A percentile compares a stretch with the other conserved stretches of the same genome.
Evolutionary conservation across 2,329 filamentous ascomycete species (phyloP).

Genomic region (Trichoderma cornu-damae): DNA sequence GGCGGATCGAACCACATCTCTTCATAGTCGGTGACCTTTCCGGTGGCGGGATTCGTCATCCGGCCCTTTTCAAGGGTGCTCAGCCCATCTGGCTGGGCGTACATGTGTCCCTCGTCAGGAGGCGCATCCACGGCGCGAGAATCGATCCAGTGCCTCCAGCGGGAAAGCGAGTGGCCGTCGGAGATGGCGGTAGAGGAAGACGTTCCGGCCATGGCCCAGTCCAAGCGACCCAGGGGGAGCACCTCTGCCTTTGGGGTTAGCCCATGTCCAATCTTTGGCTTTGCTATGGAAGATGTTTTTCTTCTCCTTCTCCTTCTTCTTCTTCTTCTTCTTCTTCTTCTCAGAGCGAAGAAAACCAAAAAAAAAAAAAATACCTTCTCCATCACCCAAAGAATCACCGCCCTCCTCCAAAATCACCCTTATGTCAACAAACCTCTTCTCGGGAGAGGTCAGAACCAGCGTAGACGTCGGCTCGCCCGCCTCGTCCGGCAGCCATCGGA

Average conservation of each 20-base stretch:
- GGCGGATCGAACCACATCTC: slow-evolving; percentile 58
- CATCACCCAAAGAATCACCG: not conserved
- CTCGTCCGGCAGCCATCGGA: slow-evolving; percentile 51
- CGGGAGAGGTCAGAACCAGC: slow-evolving; percentile 57
- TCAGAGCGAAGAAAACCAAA: too few species aligned
- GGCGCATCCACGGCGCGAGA: slow-evolving; percentile 40
- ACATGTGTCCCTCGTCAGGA: slow-evolving; percentile 54
- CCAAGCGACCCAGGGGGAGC: slow-evolving; percentile 38
- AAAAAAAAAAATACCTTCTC: not conserved
- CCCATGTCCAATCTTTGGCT: too few species aligned
- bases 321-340: too few species aligned
- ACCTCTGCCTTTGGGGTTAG: slow-evolving; percentile 10
- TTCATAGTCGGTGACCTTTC: slow-evolving; percentile 52
- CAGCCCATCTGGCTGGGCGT: slow-evolving; percentile 35
- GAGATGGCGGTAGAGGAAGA: slow-evolving; percentile 36
- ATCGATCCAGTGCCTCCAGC: slow-evolving; percentile 58
- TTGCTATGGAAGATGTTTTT: too few species aligned
- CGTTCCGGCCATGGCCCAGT: slow-evolving; percentile 62
- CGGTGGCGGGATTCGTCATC: slow-evolving; percentile 56
- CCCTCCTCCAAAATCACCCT: slow-evolving; percentile 43
- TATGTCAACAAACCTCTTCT: slow-evolving; percentile 56
- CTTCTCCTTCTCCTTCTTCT: too few species aligned
- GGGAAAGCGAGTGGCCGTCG: slow-evolving; percentile 33
- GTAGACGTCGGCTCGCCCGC: slow-evolving; percentile 59
- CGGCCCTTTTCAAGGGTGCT: slow-evolving; percentile 51